Base-by-base conservation (phyloP, 345 rosid species). In the Theobroma cacao region DNA sequence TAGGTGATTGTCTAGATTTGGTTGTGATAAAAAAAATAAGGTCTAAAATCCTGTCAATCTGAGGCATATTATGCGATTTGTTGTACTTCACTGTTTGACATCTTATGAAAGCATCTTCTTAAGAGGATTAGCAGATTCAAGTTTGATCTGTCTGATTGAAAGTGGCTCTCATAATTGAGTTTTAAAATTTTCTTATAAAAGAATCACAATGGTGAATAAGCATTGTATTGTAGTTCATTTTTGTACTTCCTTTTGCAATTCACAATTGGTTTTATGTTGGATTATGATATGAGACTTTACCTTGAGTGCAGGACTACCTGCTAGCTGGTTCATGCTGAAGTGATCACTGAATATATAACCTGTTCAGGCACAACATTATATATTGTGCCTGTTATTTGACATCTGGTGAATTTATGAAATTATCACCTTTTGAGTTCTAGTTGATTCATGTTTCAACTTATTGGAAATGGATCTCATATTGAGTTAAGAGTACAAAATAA, bases 31-130 rank as follows among this genome's bases (percentile, higher is more conserved):
- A 10, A 18, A 52, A 72, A 72, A n/a, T n/a, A n/a, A 52, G 45
- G 70, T 65, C 5, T 45, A 24, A 41, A 14, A 4, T 41, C 34
- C 5, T 68, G 34, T 22, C 22, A 7, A 68, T 43, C 6, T 14
- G 55, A 33, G 71, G 22, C 67, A 11, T n/a, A 5, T n/a, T n/a
- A n/a, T n/a, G n/a, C n/a, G n/a, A n/a, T n/a, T n/a, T n/a, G n/a
- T n/a, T n/a, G n/a, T n/a, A n/a, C n/a, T n/a, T n/a, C n/a, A n/a
- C n/a, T n/a, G n/a, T n/a, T n/a, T n/a, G n/a, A n/a, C n/a, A n/a
- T n/a, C n/a, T n/a, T 74, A 6, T 73, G 65, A 36, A 73, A 56
- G 33, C 12, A 56, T 73, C 63, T 10, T 36, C 48, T 72, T n/a
- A 55, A 72, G 63, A 33, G 61, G 76, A 20, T 34, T 72, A n/a